Base-by-base conservation (phyloP, 139 green algal species). In the Asterochloris erici region DNA sequence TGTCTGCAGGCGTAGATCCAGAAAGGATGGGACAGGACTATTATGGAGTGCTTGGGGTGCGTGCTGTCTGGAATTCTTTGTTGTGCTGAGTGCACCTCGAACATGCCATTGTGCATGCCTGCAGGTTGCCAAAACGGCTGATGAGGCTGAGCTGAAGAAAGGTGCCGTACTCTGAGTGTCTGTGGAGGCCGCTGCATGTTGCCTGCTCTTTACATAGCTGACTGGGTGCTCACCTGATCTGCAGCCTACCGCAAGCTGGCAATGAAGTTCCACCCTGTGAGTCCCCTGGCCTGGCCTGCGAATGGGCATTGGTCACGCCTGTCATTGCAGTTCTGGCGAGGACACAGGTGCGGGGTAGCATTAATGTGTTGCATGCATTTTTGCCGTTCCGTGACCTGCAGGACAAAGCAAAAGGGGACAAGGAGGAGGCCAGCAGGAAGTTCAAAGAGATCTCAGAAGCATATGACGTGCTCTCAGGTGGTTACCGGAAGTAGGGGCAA, bases 381-480 rank as follows among this genome's bases (percentile, higher is more conserved):
- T 9, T 76, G 70, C 24, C 16, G 70, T 24, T 29, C 29, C 9
- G 24, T n/a, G 14, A 11, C 19, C 15, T 73, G 63, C 77, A 81
- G 77, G 88, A 90, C 75, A 91, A 88, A 83, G 86, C 86, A 23
- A 68, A 63, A 64, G 81, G 17, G 68, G 84, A 90, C 27, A 68
- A 82, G 78, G 86, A 86, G 17, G 78, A 60, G 27, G 90, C 88
- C 6, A 83, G 84, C 4, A 86, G 90, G 73, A 90, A 90, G 77
- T 93, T 93, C 83, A 97, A 98, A 70, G 91, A 97, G 75, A 81
- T 98, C 19, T 91, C 84, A 11, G 95, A 97, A 82, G 95, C 95
- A 0, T 98, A 96, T 63, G 95, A 98, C 79, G 91, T 92, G 74
- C 16, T 84, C 17, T 73, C 62, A n/a, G 23, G 68, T 77, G 23